Conservation (phyloP, 1,284 basidiomycete genomes). For the Sporisorium iseilematis-ciliati region DNA sequence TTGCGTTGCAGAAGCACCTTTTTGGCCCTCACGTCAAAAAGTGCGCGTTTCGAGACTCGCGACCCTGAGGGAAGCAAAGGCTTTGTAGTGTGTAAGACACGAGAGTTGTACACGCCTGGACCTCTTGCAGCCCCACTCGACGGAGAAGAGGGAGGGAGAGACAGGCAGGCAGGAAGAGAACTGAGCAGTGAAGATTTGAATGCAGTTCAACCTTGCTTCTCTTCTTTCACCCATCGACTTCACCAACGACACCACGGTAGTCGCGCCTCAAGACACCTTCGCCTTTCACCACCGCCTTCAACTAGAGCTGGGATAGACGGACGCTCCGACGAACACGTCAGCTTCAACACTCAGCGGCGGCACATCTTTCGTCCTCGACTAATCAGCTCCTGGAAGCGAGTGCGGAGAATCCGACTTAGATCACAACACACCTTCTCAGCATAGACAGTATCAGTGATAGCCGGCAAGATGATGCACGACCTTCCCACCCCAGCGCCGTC, state of each 20-base stretch:
- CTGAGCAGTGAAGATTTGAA: not conserved
- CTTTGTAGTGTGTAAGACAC: not conserved
- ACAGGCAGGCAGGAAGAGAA: not conserved
- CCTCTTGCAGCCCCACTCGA: not conserved
- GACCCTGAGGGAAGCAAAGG: not conserved
- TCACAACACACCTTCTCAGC: not conserved
- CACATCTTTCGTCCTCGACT: not conserved
- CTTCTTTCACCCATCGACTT: not conserved
- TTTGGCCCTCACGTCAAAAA: constrained; percentile 31
- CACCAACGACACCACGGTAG: not conserved
- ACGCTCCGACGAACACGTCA: not conserved
- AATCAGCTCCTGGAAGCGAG: not conserved
- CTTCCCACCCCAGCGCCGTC: constrained; percentile 53
- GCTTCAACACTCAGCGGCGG: not conserved
- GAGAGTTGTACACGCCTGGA: not conserved
- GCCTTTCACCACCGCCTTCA: not conserved
- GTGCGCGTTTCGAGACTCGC: constrained; percentile 25
- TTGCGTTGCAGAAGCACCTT: constrained; percentile 18
- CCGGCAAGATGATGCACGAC: constrained; percentile 47
- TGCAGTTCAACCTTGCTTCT: not conserved
- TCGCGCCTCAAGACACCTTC: constrained; percentile 1
- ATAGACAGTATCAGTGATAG: not conserved
- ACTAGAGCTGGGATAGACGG: not conserved
- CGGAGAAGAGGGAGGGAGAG: not conserved
- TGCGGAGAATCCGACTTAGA: not conserved